Evolutionary conservation across 306 rosid genomes (phyloP).

Genomic region (Morella rubra): DNA sequence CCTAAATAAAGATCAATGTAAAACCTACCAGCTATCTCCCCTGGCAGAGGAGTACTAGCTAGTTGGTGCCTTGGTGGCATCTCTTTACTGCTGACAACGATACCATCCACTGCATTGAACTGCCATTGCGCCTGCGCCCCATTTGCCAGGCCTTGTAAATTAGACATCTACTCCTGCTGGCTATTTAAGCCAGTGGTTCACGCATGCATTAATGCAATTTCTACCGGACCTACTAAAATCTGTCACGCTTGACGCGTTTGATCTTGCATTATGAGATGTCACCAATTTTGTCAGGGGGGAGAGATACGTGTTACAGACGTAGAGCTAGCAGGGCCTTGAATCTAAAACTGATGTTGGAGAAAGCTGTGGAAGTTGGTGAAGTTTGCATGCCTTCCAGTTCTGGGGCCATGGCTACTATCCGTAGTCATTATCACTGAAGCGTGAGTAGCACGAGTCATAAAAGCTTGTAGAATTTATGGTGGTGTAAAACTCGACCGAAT

Average conservation of each 20-base stretch:
- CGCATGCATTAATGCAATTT: neutral
- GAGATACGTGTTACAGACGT: too few relatives aligned
- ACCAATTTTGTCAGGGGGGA: neutral
- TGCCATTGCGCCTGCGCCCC: neutral
- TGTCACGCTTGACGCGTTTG: neutral
- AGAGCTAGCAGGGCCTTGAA: too few relatives aligned
- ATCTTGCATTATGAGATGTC: neutral
- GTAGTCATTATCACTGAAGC: too few relatives aligned
- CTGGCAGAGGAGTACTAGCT: neutral
- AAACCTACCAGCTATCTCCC: neutral
- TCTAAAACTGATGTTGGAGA: too few relatives aligned
- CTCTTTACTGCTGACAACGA: neutral
- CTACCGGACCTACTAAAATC: neutral
- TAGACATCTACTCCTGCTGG: neutral
- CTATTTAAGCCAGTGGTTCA: neutral
- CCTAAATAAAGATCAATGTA: neutral
- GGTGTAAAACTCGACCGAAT: neutral
- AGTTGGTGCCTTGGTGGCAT: conserved; percentile 6
- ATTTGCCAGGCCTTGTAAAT: neutral
- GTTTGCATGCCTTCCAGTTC: too few relatives aligned
- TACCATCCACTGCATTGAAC: neutral
- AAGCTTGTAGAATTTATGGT: neutral
- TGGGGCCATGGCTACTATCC: too few relatives aligned
- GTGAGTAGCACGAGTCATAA: too few relatives aligned
- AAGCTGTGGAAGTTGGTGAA: too few relatives aligned